Percentiles rank a stretch among this genome's conserved stretches.
Conservation (phyloP, 345 rosid species). For the rapeseed (Brassica napus) region DNA sequence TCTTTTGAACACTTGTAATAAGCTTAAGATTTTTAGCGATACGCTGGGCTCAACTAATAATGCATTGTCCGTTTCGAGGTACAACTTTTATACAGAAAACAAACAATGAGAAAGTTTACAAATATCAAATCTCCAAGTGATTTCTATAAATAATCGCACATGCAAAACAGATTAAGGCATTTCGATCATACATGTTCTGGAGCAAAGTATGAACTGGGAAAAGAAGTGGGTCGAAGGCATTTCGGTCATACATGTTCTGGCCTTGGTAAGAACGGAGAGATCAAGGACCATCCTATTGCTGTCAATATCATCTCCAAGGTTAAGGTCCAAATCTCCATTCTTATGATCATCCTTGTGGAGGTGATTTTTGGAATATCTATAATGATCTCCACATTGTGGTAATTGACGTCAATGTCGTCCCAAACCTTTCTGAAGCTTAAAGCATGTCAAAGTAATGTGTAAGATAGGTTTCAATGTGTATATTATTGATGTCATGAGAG, state of each 20-base stretch:
- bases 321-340: conserved; percentile 47
- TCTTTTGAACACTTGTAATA: background rate
- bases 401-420: too few species aligned
- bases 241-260: conserved; percentile 87
- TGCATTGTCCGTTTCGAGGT: background rate
- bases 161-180: conserved; percentile 76
- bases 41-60: background rate
- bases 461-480: too few species aligned
- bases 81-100: background rate
- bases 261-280: conserved; percentile 66
- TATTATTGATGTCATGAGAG: too few species aligned
- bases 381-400: too few species aligned
- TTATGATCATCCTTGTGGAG: too few species aligned
- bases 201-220: conserved; percentile 77
- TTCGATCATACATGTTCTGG: conserved; percentile 41
- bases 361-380: too few species aligned
- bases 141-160: conserved; percentile 11
- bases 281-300: conserved; percentile 66
- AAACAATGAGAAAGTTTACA: background rate
- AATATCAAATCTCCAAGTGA: conserved; percentile 6
- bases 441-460: too few species aligned
- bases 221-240: conserved; percentile 83
- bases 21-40: background rate
- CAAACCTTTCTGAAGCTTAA: too few species aligned
- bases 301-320: conserved; percentile 84